Percentiles rank a stretch among this genome's conserved stretches.
Evolutionary conservation across 768 basidiomycete species (phyloP).

Genomic region (Pleurotus giganteus): DNA sequence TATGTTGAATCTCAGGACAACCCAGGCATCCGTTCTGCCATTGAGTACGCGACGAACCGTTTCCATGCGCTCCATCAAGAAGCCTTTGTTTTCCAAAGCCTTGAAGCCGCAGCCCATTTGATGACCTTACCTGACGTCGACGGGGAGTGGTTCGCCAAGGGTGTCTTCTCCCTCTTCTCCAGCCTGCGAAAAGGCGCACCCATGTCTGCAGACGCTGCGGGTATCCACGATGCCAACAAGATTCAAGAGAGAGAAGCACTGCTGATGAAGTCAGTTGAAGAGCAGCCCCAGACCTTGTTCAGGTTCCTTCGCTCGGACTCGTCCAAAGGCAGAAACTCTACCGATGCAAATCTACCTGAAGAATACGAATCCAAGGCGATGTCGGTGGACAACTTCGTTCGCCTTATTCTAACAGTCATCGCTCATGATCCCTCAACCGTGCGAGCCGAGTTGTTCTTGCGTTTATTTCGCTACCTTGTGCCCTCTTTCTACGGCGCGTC

Average conservation of each 20-base stretch:
- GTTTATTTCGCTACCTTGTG: slow-evolving; percentile 53
- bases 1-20: slow-evolving; percentile 62
- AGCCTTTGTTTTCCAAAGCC: slow-evolving; percentile 70
- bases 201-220: slow-evolving; percentile 53
- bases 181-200: slow-evolving; percentile 47
- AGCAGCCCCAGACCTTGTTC: slow-evolving; percentile 70
- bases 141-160: slow-evolving; percentile 49
- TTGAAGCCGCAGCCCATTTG: slow-evolving; percentile 60
- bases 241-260: slow-evolving; percentile 69
- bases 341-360: slow-evolving; percentile 43
- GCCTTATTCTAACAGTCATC: slow-evolving; percentile 75
- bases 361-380: slow-evolving; percentile 59
- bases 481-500: slow-evolving; percentile 61
- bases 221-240: slow-evolving; percentile 63
- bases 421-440: slow-evolving; percentile 67
- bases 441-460: slow-evolving; percentile 70
- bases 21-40: slow-evolving; percentile 57
- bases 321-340: slow-evolving; percentile 37
- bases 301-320: slow-evolving; percentile 47
- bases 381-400: slow-evolving; percentile 62
- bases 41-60: slow-evolving; percentile 69
- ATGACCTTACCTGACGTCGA: slow-evolving; percentile 48
- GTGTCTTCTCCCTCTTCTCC: slow-evolving; percentile 56
- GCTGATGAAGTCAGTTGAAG: slow-evolving; percentile 66
- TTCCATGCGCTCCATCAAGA: slow-evolving; percentile 76